phyloP scores from a whole-genome alignment of 1,139 yeast species.

The Diutina ranongensis region DNA sequence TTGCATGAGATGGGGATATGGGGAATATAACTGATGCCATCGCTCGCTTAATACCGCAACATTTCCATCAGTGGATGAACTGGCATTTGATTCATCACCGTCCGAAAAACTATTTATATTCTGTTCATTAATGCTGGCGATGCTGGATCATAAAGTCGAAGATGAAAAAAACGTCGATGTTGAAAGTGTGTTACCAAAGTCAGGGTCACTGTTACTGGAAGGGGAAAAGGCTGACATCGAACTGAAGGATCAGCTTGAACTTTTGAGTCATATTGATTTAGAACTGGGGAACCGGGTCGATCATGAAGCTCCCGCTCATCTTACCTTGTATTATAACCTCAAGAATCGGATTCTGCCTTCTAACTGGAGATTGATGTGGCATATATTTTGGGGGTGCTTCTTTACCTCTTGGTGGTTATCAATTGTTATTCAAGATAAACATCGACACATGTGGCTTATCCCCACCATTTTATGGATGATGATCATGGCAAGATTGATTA shows the following conservation, averaged over 20 bases:
- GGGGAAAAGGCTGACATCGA: no score
- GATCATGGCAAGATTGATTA: slow-evolving; percentile 42
- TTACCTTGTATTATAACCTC: background rate
- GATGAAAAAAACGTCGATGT: background rate
- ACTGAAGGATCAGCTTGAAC: no score
- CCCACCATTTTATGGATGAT: slow-evolving; percentile 48
- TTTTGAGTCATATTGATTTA: background rate
- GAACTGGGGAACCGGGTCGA: slow-evolving; percentile 1
- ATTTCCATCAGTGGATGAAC: background rate
- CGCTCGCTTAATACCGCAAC: background rate
- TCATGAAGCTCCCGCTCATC: background rate
- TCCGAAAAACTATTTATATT: slow-evolving; percentile 1
- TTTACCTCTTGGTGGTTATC: slow-evolving; percentile 64
- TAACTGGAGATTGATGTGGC: background rate
- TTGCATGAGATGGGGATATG: background rate
- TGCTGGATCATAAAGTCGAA: background rate
- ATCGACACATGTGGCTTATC: slow-evolving; percentile 49
- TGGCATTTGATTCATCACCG: slow-evolving; percentile 1
- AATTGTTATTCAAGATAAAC: slow-evolving; percentile 40
- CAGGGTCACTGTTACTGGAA: background rate
- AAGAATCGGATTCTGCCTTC: background rate
- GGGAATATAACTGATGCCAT: background rate
- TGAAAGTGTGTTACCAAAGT: background rate
- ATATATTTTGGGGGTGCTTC: slow-evolving; percentile 21
- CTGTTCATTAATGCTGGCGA: background rate